Conservation (phyloP, 106 monocot species). For the Phalaenopsis equestris region DNA sequence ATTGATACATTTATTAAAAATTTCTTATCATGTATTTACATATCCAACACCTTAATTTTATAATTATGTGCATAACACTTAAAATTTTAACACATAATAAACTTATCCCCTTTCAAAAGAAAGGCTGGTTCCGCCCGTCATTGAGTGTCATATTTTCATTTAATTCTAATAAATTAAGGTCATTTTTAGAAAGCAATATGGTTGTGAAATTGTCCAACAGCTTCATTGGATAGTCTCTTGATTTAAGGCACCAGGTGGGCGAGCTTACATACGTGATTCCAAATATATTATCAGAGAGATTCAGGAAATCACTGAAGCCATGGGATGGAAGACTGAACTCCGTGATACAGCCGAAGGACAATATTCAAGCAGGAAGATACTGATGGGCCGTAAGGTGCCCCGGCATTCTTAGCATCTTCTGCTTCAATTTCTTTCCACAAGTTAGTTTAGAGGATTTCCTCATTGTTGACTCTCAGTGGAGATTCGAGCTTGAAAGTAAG, state of each 20-base stretch:
- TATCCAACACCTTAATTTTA: no score
- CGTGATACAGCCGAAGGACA: constrained; percentile 76
- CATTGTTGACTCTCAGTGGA: background rate
- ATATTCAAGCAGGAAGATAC: constrained; percentile 47
- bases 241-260: constrained; percentile 40
- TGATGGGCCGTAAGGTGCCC: constrained; percentile 52
- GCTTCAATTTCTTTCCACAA: background rate
- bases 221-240: no score
- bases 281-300: constrained; percentile 38
- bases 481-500: background rate
- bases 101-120: no score
- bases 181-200: no score
- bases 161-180: no score
- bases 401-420: constrained; percentile 6
- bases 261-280: constrained; percentile 52
- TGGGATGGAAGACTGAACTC: constrained; percentile 64
- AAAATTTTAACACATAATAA: no score
- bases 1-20: no score
- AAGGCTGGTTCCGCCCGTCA: no score
- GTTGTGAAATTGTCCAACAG: no score
- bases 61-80: no score
- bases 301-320: constrained; percentile 43
- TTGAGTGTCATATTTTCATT: no score
- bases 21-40: no score
- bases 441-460: background rate